Base-by-base conservation (phyloP, 352 stramenopile genomes). In the Phytophthora agathidicida region DNA sequence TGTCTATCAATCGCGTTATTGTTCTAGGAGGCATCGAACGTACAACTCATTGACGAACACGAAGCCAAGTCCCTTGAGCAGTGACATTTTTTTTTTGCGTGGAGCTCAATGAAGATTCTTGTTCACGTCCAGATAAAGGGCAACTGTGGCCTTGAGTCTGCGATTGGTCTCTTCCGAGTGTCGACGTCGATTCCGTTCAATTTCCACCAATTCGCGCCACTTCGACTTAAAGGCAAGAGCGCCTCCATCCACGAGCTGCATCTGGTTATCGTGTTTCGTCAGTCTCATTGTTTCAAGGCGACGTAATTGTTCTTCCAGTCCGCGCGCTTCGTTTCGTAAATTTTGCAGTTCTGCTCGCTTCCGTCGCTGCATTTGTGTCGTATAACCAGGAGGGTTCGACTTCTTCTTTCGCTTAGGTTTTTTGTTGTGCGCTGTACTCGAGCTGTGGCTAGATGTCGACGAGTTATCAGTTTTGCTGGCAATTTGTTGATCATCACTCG, bases 91-190 rank as follows among this genome's bases (percentile, higher is more conserved):
- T 20, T 71, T 37, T 45, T 71, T 71, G 19, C 66, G 23, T 11
- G 66, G 39, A 22, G 37, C 23, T 11, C 36, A 24, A 1, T 37
- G 48, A 9, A 71, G 19, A 9, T 38, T 43, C n/a, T 57, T 62
- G 43, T 66, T 55, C 8, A 39, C 44, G 1, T 55, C 17, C 13
- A 59, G 20, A 5, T 59, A 38, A 24, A 59, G 48, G 9, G 48
- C 26, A 11, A 71, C 22, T 8, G 61, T 31, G 17, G 27, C 20
- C 26, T 47, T 58, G 23, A 71, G 54, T 33, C 52, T 54, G 36
- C 44, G 56, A 19, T 71, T 71, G 14, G 38, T 67, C 26, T 67
- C 55, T 37, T 71, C 62, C 0, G 62, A 52, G 9, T 56, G 43
- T 20, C 28, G 62, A 16, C 62, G 62, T 7, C 27, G 14, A 1